Base-by-base conservation (phyloP, 2,329 filamentous ascomycete species). In the Furcasterigmium sp. region DNA sequence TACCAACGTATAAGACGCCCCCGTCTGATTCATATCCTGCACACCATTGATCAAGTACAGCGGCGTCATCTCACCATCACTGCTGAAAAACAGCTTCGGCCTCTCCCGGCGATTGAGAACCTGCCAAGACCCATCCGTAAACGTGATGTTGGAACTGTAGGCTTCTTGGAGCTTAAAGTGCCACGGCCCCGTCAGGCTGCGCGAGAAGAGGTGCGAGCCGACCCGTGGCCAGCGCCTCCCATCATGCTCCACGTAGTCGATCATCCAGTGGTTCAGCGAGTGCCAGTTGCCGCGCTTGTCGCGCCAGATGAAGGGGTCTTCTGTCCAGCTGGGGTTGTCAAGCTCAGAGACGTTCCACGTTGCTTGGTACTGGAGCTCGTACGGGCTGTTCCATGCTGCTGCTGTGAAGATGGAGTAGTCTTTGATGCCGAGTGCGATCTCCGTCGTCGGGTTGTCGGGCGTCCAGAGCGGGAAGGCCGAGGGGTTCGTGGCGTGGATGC, bases 71-170 rank as follows among this genome's bases (percentile, higher is more conserved):
- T 62, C 44, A 0, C 65, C 65, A 45, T 75, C 70, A 2, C 63
- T 55, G 44, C 68, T 72, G 15, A 75, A 73, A 41, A 67, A 71
- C 5, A 76, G 38, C 57, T 74, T 72, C 1, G 72, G 69, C 3
- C 72, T 55, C 48, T 75, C 72, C 11, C 72, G 53, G 3, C 72
- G 59, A 40, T 68, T 67, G 28, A 65, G 70, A 4, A 61, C 56
- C 35, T 60, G 56, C 19, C 46, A 53, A 0, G 56, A 56, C 0
- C 71, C 70, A 48, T 75, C 71, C 0, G 62, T 64, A 40, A 55
- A 62, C 1, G 49, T 44, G 5, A 63, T 51, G 3, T 54, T 55
- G 1, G 58, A 58, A 37, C 52, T 59, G 7, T 55, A 62, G 0
- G 60, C 54, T 18, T 52, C 3, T 51, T 50, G 4, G 53, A 50